Conservation (phyloP, 371 early-diverging fungal species). For the Batkoa obscura region DNA sequence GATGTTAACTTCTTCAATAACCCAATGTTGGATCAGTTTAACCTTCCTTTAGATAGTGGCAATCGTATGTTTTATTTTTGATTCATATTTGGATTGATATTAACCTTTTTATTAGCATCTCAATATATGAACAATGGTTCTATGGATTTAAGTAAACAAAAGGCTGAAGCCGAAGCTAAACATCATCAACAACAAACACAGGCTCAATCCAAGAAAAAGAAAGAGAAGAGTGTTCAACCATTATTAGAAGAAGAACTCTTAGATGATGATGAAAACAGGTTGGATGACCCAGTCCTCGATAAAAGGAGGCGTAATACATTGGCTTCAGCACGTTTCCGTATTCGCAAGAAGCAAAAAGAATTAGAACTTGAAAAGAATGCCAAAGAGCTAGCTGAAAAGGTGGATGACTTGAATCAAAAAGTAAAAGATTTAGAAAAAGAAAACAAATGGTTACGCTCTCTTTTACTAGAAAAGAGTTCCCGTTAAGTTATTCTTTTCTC, state of each 20-base stretch:
- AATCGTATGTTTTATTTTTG: neutral
- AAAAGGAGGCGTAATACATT: constrained; percentile 85
- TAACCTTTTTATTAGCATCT: neutral
- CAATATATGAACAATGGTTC: neutral
- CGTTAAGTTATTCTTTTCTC: constrained; percentile 12
- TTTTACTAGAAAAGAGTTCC: constrained; percentile 62
- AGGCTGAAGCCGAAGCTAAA: neutral
- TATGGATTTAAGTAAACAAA: neutral
- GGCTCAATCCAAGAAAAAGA: constrained; percentile 13
- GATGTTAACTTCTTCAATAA: neutral
- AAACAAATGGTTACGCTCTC: constrained; percentile 67
- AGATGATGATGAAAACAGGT: too few relatives aligned
- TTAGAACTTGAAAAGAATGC: constrained; percentile 67
- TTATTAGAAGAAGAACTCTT: too few relatives aligned
- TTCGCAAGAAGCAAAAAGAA: constrained; percentile 80
- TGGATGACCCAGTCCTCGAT: constrained; percentile 18
- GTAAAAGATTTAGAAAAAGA: constrained; percentile 72
- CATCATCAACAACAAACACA: neutral
- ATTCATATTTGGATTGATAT: neutral
- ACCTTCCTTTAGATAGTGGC: neutral
- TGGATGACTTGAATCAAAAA: constrained; percentile 41
- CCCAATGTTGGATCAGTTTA: constrained; percentile 9
- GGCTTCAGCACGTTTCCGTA: constrained; percentile 88
- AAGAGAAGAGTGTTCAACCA: too few relatives aligned
- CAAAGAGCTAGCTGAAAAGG: constrained; percentile 57